Percentiles rank a stretch among this genome's conserved stretches.
Evolutionary conservation across 352 stramenopile species (phyloP).

Genomic region (Phytophthora tentaculata): DNA sequence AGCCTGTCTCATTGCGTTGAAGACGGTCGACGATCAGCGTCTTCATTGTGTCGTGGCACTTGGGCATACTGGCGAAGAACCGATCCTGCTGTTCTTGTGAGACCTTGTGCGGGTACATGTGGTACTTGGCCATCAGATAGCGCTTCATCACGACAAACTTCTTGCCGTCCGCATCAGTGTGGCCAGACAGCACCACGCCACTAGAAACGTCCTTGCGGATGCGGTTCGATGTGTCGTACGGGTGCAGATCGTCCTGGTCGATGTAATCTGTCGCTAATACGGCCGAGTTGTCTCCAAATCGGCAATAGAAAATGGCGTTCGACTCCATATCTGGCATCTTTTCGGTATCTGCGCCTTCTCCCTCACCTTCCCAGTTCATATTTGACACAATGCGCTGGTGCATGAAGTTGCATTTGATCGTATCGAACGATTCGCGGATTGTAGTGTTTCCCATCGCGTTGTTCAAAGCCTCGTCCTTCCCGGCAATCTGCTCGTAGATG

Average conservation of each 20-base stretch:
- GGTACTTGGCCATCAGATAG: slow-evolving; percentile 80
- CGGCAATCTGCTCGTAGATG: slow-evolving; percentile 77
- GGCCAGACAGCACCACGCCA: slow-evolving; percentile 69
- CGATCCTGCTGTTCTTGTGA: slow-evolving; percentile 63
- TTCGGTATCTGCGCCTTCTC: slow-evolving; percentile 17
- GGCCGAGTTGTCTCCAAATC: slow-evolving; percentile 65
- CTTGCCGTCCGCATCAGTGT: slow-evolving; percentile 65
- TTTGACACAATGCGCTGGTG: slow-evolving; percentile 81
- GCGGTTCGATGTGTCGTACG: slow-evolving; percentile 67
- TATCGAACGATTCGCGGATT: slow-evolving; percentile 74
- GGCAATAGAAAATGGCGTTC: slow-evolving; percentile 72
- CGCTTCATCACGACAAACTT: slow-evolving; percentile 83
- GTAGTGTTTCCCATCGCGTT: slow-evolving; percentile 66
- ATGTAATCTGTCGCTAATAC: slow-evolving; percentile 81
- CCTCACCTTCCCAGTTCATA: slow-evolving; percentile 65
- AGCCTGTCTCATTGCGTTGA: slow-evolving; percentile 34
- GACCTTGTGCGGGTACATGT: slow-evolving; percentile 82
- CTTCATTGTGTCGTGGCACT: slow-evolving; percentile 69
- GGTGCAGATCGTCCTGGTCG: slow-evolving; percentile 79
- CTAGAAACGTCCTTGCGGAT: slow-evolving; percentile 84
- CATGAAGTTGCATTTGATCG: slow-evolving; percentile 84
- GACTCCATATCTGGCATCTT: slow-evolving; percentile 76
- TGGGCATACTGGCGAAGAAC: slow-evolving; percentile 68
- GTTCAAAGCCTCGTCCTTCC: slow-evolving; percentile 63
- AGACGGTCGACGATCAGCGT: slow-evolving; percentile 62